Base-by-base conservation (phyloP, 768 basidiomycete genomes). In the Leucogyrophana mollusca region DNA sequence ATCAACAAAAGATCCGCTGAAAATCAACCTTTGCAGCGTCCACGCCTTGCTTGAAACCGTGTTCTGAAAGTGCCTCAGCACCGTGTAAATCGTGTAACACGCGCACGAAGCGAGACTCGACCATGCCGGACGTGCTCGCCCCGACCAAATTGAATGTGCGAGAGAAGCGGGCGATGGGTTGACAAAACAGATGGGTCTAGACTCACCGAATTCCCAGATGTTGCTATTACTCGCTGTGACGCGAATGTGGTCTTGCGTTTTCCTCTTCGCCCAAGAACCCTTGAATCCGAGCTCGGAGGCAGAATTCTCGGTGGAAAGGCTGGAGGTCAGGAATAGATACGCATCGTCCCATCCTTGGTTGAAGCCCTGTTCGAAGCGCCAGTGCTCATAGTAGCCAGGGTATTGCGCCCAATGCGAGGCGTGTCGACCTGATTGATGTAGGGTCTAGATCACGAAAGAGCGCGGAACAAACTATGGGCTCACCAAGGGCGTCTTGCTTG, bases 331-430 rank as follows among this genome's bases (percentile, higher is more conserved):
- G 67, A 90, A 90, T 25, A 57, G 43, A 56, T 79, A 78, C 0
- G 79, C 79, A 47, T 85, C 87, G 20, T 82, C 78, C 90, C 90
- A 92, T 1, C 89, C 90, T 42, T 72, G 66, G 2, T 69, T 27
- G 54, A 82, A 90, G 2, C 87, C 90, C 2, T 79, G 72, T 20
- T 65, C 72, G 56, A 90, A 90, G 4, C 85, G 74, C 65, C 76
- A 77, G 49, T 88, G 85, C 45, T 87, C 74, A 51, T 86, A 85
- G 9, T 75, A 61, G 0, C 83, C 81, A 1, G 74, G 71, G 47
- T 78, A 70, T 42, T 73, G 68, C 0, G 74, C 27, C 74, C 74
- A 74, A 55, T 72, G 76, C 20, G 64, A 53, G 25, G 50, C 60
- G 46, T 76, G 74, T 41, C 57, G 62, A 9, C 43, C 76, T 76